A percentile compares a stretch with the other conserved stretches of the same genome.
These are phyloP conservation scores for Pseudogymnoascus sp. DNA, from an alignment of 2,329 filamentous ascomycete species.

Conservation along the genomic window DNA sequence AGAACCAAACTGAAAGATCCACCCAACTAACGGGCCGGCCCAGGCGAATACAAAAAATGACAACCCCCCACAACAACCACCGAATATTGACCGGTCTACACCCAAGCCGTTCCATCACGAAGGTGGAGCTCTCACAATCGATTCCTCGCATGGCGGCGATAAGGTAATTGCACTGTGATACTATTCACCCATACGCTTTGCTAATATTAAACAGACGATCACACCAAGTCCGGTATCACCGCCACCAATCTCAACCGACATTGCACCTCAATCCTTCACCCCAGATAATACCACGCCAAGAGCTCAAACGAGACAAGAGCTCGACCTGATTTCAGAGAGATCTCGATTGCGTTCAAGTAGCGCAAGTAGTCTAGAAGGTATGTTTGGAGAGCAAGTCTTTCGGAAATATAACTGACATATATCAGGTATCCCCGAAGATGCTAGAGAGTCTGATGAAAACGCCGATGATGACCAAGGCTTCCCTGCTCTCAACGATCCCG, in stretches of 20 bases:
- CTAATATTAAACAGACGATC: slow-evolving; percentile 16
- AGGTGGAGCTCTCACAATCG: not conserved
- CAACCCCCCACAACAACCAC: slow-evolving; percentile 14
- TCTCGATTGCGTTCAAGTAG: slow-evolving; percentile 53
- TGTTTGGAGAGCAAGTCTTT: slow-evolving; percentile 21
- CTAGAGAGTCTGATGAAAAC: slow-evolving; percentile 41
- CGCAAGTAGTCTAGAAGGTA: slow-evolving; percentile 71
- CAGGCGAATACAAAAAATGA: slow-evolving; percentile 17
- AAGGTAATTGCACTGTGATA: slow-evolving; percentile 18
- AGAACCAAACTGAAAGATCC: not conserved
- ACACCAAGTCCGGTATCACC: slow-evolving; percentile 34
- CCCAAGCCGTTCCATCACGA: slow-evolving; percentile 8
- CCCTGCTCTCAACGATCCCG: slow-evolving; percentile 27
- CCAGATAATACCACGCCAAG: slow-evolving; percentile 66
- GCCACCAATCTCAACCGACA: slow-evolving; percentile 67
- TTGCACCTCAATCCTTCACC: slow-evolving; percentile 57
- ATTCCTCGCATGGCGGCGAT: slow-evolving; percentile 15
- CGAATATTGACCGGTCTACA: slow-evolving; percentile 8
- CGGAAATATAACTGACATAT: slow-evolving; percentile 20
- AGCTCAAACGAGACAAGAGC: slow-evolving; percentile 73
- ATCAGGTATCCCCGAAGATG: slow-evolving; percentile 30
- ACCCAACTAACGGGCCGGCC: not conserved
- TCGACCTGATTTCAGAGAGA: slow-evolving; percentile 48
- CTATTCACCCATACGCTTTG: not conserved
- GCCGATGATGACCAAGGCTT: slow-evolving; percentile 36